Evolutionary conservation across 179 eudicot species (phyloP), one percentile per base, ranked within the genome.

Genomic region (Patellifolia procumbens): DNA sequence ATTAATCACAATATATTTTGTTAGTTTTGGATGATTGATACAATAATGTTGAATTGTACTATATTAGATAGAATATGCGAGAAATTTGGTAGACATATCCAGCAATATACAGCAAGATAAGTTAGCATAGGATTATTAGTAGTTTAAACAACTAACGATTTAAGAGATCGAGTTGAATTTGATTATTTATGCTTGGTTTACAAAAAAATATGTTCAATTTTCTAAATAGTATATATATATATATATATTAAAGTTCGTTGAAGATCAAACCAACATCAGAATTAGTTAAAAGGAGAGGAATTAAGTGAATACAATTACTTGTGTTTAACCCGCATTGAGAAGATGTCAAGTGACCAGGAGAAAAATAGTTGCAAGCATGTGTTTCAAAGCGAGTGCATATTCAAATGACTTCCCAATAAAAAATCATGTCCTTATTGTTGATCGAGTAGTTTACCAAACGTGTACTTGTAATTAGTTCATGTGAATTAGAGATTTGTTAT

Each of bases 391-490:
- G 10, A 51, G 4, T 61, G 70, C 59, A 61, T 74, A 19, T 28
- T 31, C 1, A 19, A 74, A 12, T 74, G 76, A 68, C 68, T 74
- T 58, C 58, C 58, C 9, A 74, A 10, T 26, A 45, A 74, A 9
- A 68, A 74, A 16, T 60, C 42, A 2, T 74, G 74, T 35, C 74
- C 74, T 8, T 39, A 48, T 75, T 49, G 60, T 65, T 55, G 76
- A 48, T 19, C 29, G 2, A 62, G 52, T 31, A 31, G 20, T 29
- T 65, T 75, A 8, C 12, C 48, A 16, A 5, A 63, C 11, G 39
- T 56, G 7, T 22, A 16, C 7, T 58, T 58, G 58, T 29, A 32
- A 26, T 24, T 48, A 28, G 26, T 9, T 11, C 24, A 45, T 4
- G 59, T 53, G 20, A 53, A 39, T 39, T 39, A 39, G 9, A 39